Evolutionary conservation across 1,139 yeast species (phyloP).

Genomic region (Yamadazyma friedrichii): DNA sequence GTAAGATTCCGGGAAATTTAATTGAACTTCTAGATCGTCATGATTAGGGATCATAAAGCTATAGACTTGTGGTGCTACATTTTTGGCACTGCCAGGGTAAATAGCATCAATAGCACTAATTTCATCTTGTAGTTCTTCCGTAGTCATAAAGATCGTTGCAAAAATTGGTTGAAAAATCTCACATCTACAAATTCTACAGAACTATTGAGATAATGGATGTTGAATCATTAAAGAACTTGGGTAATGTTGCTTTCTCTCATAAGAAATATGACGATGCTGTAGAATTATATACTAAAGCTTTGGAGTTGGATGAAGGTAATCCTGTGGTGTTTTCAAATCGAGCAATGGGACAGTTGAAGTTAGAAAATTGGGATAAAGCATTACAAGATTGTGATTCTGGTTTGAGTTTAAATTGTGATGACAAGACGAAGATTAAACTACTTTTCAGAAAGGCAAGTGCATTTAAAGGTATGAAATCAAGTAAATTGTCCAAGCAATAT

Average conservation of each 20-base stretch:
- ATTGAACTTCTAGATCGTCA: slow-evolving; percentile 52
- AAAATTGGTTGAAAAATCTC: slow-evolving; percentile 5
- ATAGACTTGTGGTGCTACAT: slow-evolving; percentile 39
- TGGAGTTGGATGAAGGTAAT: slow-evolving; percentile 52
- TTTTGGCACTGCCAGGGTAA: slow-evolving; percentile 58
- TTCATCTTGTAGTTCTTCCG: slow-evolving; percentile 72
- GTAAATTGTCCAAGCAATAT: slow-evolving; percentile 30
- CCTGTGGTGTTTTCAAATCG: slow-evolving; percentile 75
- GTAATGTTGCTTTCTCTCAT: slow-evolving; percentile 64
- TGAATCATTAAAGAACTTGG: slow-evolving; percentile 43
- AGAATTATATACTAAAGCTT: slow-evolving; percentile 63
- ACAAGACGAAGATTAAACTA: slow-evolving; percentile 46
- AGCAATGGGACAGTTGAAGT: slow-evolving; percentile 68
- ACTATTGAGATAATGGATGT: slow-evolving; percentile 4
- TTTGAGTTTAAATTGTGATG: slow-evolving; percentile 30
- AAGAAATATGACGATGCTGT: slow-evolving; percentile 60
- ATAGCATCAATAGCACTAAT: slow-evolving; percentile 83
- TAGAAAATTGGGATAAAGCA: slow-evolving; percentile 56
- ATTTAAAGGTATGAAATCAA: slow-evolving; percentile 30
- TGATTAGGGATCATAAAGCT: slow-evolving; percentile 65
- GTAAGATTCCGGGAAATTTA: slow-evolving; percentile 68
- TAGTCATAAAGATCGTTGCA: slow-evolving; percentile 5
- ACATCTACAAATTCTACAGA: no score
- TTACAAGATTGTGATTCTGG: slow-evolving; percentile 61
- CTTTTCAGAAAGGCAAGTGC: slow-evolving; percentile 59